Evolutionary conservation across 805 yeast species (phyloP).

Genomic region (Komagataella ulmi): DNA sequence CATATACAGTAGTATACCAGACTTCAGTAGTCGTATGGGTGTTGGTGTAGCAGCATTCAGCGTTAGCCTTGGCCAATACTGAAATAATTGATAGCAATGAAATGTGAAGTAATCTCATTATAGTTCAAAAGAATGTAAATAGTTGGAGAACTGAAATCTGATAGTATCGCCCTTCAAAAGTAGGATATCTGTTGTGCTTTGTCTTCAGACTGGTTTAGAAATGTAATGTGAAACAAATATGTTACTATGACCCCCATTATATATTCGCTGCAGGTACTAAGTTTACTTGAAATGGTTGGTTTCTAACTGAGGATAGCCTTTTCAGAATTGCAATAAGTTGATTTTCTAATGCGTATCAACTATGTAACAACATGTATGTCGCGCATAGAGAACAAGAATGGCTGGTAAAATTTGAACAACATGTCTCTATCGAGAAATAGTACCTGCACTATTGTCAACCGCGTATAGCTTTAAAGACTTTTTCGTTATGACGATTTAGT

Average conservation of each 20-base stretch:
- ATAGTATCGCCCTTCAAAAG: not conserved
- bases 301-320: not conserved
- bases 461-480: not conserved
- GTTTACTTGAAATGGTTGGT: not conserved
- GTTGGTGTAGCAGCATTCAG: not conserved
- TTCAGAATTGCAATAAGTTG: no score
- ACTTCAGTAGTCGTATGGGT: not conserved
- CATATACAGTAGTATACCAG: not conserved
- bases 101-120: not conserved
- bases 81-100: not conserved
- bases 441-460: not conserved
- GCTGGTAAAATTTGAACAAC: not conserved
- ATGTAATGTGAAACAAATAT: not conserved
- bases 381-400: not conserved
- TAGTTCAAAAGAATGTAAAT: not conserved
- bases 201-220: not conserved
- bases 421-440: not conserved
- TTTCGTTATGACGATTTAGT: not conserved
- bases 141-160: not conserved
- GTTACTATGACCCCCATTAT: not conserved
- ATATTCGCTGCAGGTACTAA: not conserved
- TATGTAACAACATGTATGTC: not conserved
- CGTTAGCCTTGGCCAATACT: not conserved
- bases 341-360: not conserved
- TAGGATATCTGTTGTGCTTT: not conserved